Evolutionary conservation across 768 basidiomycete species (phyloP), one percentile per base, ranked within the genome.

Genomic region (Tubosaeta sp.): DNA sequence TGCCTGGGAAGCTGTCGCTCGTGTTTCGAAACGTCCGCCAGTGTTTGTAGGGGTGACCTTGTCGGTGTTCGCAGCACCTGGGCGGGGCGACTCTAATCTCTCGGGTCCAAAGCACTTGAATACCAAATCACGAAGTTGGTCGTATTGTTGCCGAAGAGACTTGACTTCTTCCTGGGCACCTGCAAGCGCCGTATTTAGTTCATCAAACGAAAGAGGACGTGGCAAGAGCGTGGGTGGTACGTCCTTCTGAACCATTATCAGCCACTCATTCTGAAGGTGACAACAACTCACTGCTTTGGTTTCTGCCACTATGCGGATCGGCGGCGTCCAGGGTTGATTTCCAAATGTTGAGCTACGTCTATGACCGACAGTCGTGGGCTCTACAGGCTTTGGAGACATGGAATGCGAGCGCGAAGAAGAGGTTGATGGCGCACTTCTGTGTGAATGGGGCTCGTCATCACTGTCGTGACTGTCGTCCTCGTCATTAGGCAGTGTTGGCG

Each of bases 271-370:
- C 48, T 35, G 29, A 49, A 58, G 41, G 19, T 3, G 50, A 56
- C 32, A 45, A 42, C 26, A 3, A 25, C 54, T 8, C n/a, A 53
- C 52, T 7, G 53, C 60, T 14, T 55, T 63, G 22, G 41, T 45
- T 43, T 12, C 25, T 27, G 27, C n/a, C 32, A 13, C 17, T 17
- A 50, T 51, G n/a, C 56, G 49, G 7, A 58, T 58, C 44, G 44
- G 45, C 44, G 44, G 45, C 35, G 26, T 25, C 54, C 50, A 60
- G 14, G 52, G 58, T 13, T 57, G 58, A 32, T 48, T 58, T 34
- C 63, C 61, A 11, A 64, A 64, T 5, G 63, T 65, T 42, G 61
- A 64, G 19, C 58, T 65, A 9, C 63, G 63, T 14, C 58, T 45
- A 32, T 65, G 64, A 22, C 53, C 50, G 1, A 44, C 9, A 26